These are phyloP conservation scores for Xylaria sp. DNA, from an alignment of 2,329 filamentous ascomycete genomes.

Conservation along the genomic window DNA sequence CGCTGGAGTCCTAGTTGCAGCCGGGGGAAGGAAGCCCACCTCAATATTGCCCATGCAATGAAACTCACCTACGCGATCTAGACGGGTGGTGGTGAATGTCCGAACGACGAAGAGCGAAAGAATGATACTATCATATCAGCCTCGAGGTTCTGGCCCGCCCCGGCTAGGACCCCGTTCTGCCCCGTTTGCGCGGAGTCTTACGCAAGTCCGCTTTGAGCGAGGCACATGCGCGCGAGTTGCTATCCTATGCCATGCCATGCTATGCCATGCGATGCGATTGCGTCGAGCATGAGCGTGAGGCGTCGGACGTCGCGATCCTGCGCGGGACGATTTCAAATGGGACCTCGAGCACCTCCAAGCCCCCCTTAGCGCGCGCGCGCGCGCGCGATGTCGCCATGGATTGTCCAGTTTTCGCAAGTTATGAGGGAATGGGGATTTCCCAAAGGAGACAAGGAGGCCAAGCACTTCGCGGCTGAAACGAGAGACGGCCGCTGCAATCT, in stretches of 20 bases:
- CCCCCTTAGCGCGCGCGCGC: background rate
- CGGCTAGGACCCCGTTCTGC: no score
- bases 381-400: constrained; percentile 10
- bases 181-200: background rate
- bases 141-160: background rate
- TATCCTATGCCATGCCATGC: no score
- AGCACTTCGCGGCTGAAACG: constrained; percentile 19
- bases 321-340: background rate
- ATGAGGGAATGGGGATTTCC: constrained; percentile 1
- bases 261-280: no score
- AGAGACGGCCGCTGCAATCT: constrained; percentile 9
- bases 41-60: background rate
- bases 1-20: background rate
- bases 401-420: constrained; percentile 6
- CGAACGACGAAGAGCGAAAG: background rate
- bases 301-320: background rate
- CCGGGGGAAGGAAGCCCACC: background rate
- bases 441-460: constrained; percentile 11
- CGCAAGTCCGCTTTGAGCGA: background rate
- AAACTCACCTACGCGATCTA: background rate
- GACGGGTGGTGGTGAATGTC: no score
- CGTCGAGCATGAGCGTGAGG: no score
- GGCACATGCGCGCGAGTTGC: background rate
- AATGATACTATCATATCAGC: background rate
- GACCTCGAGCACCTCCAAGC: background rate